Evolutionary conservation across 169 alveolate genomes (phyloP), one percentile per base, ranked within the genome.

Genomic region (Blepharisma undulans): DNA sequence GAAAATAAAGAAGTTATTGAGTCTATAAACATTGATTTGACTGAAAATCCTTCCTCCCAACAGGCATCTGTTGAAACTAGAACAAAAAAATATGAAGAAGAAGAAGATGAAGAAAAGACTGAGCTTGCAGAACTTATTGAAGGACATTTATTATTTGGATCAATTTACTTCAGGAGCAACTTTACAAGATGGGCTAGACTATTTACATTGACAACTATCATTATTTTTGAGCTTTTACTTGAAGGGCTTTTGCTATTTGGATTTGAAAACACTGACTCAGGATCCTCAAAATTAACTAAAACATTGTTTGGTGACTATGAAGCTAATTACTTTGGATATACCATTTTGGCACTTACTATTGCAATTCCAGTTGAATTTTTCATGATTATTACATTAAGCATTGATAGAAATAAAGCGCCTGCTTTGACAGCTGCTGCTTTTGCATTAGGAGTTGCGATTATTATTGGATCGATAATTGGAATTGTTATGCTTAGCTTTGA

Each of bases 121-220:
- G 21, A 21, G 33, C 48, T 82, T 29, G 30, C 22, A 6, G 22
- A 48, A 10, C 76, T 82, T 5, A n/a, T 82, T 36, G 89, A 82
- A 82, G 89, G 89, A n/a, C 89, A 82, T 59, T 72, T 82, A 5
- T 5, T 29, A n/a, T 33, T 82, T 36, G 89, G 89, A 4, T 59
- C 33, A 8, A 18, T 48, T 33, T n/a, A 22, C 34, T 33, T 36
- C 48, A n/a, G 76, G 8, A 82, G 33, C n/a, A 29, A 82, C 33
- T 82, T 82, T 29, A 6, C 30, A 19, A 29, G 89, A 25, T 30
- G 22, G 22, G 33, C n/a, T 33, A 30, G 89, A 59, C 22, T 82
- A 66, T 21, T 30, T 30, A 33, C 89, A 19, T 14, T 82, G 21
- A 29, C 32, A 22, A 19, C 59, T 7, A 32, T 78, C 25, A 22